Conservation (phyloP, 805 yeast genomes). For the Wickerhamomyces silvicola region DNA sequence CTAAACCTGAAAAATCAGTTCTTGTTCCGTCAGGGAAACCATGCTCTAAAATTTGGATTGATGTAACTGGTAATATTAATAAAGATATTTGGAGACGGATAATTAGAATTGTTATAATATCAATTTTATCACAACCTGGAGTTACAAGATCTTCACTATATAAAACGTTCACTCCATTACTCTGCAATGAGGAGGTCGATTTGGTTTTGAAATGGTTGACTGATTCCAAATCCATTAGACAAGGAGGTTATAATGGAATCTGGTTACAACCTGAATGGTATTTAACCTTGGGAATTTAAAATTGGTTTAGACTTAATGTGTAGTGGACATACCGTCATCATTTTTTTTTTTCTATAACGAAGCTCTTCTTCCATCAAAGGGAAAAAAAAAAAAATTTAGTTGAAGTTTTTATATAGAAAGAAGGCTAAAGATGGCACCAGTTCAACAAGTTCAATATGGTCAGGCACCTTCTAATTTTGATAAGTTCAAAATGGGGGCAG, state of each 20-base stretch:
- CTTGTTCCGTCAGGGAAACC: slow-evolving; percentile 56
- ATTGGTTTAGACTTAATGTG: too few species aligned
- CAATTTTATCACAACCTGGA: slow-evolving; percentile 52
- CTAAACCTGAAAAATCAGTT: slow-evolving; percentile 9
- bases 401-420: not conserved
- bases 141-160: slow-evolving; percentile 25
- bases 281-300: slow-evolving; percentile 28
- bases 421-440: slow-evolving; percentile 47
- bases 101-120: slow-evolving; percentile 38
- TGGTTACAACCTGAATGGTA: slow-evolving; percentile 44
- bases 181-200: slow-evolving; percentile 27
- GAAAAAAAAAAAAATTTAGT: not conserved
- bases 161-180: slow-evolving; percentile 14
- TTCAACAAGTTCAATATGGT: slow-evolving; percentile 53
- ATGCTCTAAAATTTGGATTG: slow-evolving; percentile 69
- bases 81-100: slow-evolving; percentile 53
- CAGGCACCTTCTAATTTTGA: slow-evolving; percentile 85
- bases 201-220: slow-evolving; percentile 40
- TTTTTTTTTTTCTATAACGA: not conserved
- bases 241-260: slow-evolving; percentile 32
- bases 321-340: too few species aligned
- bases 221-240: slow-evolving; percentile 29
- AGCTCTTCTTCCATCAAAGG: not conserved
- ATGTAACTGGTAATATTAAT: slow-evolving; percentile 55
- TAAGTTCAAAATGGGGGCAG: slow-evolving; percentile 95